These are phyloP conservation scores for Colletotrichum abscissum DNA, from an alignment of 2,329 filamentous ascomycete species.

Conservation along the genomic window DNA sequence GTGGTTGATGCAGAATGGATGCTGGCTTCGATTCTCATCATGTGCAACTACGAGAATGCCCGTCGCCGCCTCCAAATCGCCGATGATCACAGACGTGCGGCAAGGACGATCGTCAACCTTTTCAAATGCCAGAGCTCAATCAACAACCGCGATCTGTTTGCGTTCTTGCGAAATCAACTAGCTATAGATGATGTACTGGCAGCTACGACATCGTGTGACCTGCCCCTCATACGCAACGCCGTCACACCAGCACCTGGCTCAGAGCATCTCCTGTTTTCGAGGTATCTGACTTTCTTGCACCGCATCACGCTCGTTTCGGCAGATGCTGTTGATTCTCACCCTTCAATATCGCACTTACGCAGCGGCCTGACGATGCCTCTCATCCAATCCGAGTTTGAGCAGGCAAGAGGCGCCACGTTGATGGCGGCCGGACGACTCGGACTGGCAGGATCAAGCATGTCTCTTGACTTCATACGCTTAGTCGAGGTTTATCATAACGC, in stretches of 20 bases:
- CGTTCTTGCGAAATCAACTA: not conserved
- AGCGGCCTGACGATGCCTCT: not conserved
- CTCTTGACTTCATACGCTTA: not conserved
- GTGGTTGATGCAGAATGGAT: conserved; percentile 44
- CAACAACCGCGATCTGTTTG: not conserved
- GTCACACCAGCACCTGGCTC: not conserved
- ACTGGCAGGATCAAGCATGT: not conserved
- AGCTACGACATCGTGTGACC: not conserved
- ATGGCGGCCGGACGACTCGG: not conserved
- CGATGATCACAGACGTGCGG: conserved; percentile 43
- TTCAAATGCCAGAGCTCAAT: conserved; percentile 32
- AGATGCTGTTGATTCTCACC: not conserved
- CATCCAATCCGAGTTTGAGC: not conserved
- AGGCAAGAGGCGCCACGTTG: not conserved
- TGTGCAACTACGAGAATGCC: conserved; percentile 44
- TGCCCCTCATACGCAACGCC: not conserved
- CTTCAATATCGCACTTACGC: not conserved
- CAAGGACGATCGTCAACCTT: conserved; percentile 43
- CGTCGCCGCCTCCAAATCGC: conserved; percentile 41
- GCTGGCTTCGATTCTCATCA: conserved; percentile 43
- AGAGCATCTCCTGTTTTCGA: not conserved
- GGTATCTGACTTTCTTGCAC: not conserved
- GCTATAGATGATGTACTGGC: not conserved
- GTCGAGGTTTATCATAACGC: not conserved
- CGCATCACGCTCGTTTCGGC: not conserved